Conservation (phyloP, 345 rosid species). For the Ceriops zippeliana region DNA sequence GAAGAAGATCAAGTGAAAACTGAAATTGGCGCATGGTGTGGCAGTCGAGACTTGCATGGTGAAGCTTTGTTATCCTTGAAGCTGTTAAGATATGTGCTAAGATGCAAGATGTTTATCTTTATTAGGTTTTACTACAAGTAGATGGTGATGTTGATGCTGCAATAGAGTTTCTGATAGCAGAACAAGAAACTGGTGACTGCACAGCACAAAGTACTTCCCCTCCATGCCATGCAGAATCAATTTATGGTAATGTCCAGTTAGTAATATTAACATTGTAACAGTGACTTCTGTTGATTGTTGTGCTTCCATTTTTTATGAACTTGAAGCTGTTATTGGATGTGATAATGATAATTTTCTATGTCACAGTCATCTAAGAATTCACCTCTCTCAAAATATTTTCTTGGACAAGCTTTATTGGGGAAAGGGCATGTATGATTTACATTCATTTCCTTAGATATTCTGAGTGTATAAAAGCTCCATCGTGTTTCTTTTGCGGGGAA, state of each 20-base stretch:
- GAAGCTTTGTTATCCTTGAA: background rate
- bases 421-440: too few species aligned
- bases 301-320: constrained; percentile 6
- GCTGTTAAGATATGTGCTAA: constrained; percentile 4
- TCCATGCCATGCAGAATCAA: constrained; percentile 29
- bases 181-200: constrained; percentile 42
- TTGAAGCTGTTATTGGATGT: background rate
- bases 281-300: constrained; percentile 1
- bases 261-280: constrained; percentile 20
- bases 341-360: background rate
- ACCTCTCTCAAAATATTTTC: background rate
- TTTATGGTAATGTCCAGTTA: constrained; percentile 54
- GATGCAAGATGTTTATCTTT: constrained; percentile 17
- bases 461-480: background rate
- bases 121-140: constrained; percentile 67
- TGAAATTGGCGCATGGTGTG: background rate
- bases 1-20: background rate
- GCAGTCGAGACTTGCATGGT: background rate
- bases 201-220: constrained; percentile 30
- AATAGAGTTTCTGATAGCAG: constrained; percentile 73
- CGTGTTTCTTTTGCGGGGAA: background rate
- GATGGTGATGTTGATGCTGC: constrained; percentile 82
- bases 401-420: background rate
- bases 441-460: background rate
- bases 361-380: background rate